phyloP scores from a whole-genome alignment of 2,329 filamentous ascomycete species.

The Hirsutella minnesotensis region DNA sequence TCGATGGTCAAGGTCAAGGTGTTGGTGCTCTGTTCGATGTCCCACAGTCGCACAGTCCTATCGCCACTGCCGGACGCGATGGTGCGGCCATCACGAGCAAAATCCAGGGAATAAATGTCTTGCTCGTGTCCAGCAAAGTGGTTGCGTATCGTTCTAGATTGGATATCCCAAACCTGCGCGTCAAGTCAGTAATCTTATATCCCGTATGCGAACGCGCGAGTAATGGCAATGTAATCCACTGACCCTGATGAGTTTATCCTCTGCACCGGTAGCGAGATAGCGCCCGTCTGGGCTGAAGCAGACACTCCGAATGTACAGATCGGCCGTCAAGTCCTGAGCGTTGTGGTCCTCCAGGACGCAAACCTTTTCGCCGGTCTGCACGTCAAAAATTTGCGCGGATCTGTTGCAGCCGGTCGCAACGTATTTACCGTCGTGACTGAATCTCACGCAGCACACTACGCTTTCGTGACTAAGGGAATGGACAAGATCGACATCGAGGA shows the following conservation, averaged over 20 bases:
- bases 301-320: constrained; percentile 93
- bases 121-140: constrained; percentile 96
- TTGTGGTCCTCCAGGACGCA: constrained; percentile 83
- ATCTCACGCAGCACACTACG: constrained; percentile 95
- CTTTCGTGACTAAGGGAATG: constrained; percentile 91
- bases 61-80: constrained; percentile 96
- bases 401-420: constrained; percentile 95
- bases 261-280: constrained; percentile 88
- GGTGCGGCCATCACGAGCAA: constrained; percentile 81
- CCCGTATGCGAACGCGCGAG: background rate
- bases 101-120: constrained; percentile 95
- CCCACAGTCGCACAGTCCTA: constrained; percentile 89
- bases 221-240: constrained; percentile 20
- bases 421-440: constrained; percentile 90
- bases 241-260: constrained; percentile 94
- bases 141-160: constrained; percentile 69
- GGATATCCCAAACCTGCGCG: constrained; percentile 84
- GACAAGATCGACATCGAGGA: constrained; percentile 85
- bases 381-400: constrained; percentile 98
- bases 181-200: background rate
- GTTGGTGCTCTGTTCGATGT: constrained; percentile 74
- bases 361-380: constrained; percentile 74
- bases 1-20: constrained; percentile 83
- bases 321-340: constrained; percentile 68
- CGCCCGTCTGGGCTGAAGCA: constrained; percentile 97